These are phyloP conservation scores for Marchantia polymorpha DNA, from an alignment of 225 moss, liverwort and hornwort genomes.

Conservation along the genomic window DNA sequence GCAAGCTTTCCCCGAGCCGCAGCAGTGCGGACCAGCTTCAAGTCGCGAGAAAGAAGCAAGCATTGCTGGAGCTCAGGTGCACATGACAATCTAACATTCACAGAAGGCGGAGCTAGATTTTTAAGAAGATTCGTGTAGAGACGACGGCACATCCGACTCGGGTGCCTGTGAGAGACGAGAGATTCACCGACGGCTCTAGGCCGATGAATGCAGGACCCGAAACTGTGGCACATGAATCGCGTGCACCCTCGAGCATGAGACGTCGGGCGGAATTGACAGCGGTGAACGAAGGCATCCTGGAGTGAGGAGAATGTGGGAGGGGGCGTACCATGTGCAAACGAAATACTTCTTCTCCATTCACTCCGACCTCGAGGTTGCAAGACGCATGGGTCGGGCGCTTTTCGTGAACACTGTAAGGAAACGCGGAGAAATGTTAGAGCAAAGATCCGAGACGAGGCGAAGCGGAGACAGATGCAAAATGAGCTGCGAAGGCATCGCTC, in stretches of 20 bases:
- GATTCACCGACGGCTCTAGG: neutral
- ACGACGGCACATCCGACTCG: neutral
- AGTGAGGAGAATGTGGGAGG: neutral
- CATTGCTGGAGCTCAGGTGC: neutral
- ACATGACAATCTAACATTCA: neutral
- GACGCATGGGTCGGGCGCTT: constrained; percentile 26
- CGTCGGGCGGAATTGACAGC: neutral
- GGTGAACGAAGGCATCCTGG: neutral
- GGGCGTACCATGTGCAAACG: constrained; percentile 57
- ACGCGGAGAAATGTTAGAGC: neutral
- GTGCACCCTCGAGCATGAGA: neutral
- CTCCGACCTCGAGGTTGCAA: constrained; percentile 69
- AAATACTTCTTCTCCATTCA: constrained; percentile 68
- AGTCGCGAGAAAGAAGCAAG: neutral
- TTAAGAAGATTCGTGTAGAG: neutral
- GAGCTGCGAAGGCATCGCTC: neutral
- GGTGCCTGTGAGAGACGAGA: neutral
- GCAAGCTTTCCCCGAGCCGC: neutral
- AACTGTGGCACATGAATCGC: neutral
- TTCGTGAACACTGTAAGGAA: constrained; percentile 16
- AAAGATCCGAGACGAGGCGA: neutral
- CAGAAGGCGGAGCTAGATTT: neutral
- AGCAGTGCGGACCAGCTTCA: neutral
- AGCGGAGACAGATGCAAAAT: neutral
- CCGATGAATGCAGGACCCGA: neutral